A percentile compares a stretch with the other conserved stretches of the same genome.
phyloP scores from a whole-genome alignment of 345 rosid species.

The Camelina neglecta region DNA sequence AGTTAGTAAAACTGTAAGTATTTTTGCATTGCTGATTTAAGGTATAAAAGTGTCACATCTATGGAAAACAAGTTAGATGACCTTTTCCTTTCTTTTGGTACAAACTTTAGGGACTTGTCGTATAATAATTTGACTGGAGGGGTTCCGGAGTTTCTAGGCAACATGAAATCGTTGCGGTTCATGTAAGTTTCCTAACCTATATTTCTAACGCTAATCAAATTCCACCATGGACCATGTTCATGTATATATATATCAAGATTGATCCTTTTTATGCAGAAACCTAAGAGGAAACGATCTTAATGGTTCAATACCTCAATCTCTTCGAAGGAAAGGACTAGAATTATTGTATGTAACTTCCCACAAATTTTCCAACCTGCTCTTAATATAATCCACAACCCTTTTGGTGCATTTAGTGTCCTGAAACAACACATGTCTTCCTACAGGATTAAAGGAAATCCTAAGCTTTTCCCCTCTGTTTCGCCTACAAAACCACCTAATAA shows the following conservation, averaged over 20 bases:
- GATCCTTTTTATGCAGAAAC: constrained; percentile 37
- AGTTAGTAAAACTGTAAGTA: constrained; percentile 48
- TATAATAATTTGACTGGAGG: constrained; percentile 51
- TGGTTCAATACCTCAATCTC: constrained; percentile 47
- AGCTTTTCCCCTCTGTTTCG: constrained; percentile 6
- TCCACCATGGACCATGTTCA: not conserved
- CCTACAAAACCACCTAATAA: not conserved
- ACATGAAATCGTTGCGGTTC: constrained; percentile 42
- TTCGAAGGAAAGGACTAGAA: not conserved
- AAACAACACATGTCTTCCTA: not conserved
- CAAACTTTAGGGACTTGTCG: constrained; percentile 39
- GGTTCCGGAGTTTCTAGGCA: constrained; percentile 54
- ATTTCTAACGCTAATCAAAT: not conserved
- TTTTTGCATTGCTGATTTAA: not conserved
- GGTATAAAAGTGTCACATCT: not conserved
- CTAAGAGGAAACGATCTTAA: constrained; percentile 42
- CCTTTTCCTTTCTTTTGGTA: constrained; percentile 32
- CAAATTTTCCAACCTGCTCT: too few relatives aligned
- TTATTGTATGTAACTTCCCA: not conserved
- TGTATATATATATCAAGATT: not conserved
- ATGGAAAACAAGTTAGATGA: not conserved
- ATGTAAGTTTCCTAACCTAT: constrained; percentile 51
- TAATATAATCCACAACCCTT: not conserved
- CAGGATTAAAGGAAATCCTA: constrained; percentile 27
- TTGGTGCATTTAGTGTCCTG: not conserved